Evolutionary conservation across 2,329 filamentous ascomycete species (phyloP).

Genomic region (Teratosphaeria nubilosa): DNA sequence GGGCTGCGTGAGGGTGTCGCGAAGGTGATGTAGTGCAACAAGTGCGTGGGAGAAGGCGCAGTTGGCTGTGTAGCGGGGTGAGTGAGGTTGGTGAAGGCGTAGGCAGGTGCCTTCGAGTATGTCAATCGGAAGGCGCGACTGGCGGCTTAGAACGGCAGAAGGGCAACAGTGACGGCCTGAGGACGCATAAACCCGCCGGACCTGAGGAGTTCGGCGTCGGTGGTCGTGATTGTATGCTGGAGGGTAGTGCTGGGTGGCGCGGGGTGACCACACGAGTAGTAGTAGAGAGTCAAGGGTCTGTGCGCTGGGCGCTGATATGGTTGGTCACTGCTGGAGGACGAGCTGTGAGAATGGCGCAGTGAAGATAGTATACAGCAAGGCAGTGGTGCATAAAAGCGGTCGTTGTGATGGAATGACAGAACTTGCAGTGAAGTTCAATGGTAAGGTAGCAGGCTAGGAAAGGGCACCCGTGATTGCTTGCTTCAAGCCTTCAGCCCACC

Average conservation of each 20-base stretch:
- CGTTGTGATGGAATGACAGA: not conserved
- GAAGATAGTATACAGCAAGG: not conserved
- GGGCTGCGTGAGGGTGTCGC: conserved; percentile 36
- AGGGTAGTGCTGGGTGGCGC: not conserved
- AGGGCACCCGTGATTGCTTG: not conserved
- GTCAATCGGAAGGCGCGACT: not conserved
- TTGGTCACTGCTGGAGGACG: not conserved
- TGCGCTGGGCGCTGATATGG: not conserved
- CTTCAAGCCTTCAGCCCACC: not conserved
- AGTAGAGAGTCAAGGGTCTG: not conserved
- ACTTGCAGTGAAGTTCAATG: not conserved
- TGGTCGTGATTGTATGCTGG: not conserved
- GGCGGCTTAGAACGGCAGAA: not conserved
- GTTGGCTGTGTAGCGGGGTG: no score
- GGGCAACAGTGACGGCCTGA: not conserved
- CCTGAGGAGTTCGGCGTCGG: not conserved
- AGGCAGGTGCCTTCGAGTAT: not conserved
- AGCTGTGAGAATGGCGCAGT: not conserved
- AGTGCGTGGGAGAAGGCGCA: not conserved
- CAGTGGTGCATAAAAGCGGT: not conserved
- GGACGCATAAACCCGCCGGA: not conserved
- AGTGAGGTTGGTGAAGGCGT: no score
- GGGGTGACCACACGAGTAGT: not conserved
- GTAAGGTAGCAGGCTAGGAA: not conserved
- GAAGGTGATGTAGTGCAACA: not conserved